phyloP scores from a whole-genome alignment of 192 early-diverging fungal genomes.

The Coemansia sp. region DNA sequence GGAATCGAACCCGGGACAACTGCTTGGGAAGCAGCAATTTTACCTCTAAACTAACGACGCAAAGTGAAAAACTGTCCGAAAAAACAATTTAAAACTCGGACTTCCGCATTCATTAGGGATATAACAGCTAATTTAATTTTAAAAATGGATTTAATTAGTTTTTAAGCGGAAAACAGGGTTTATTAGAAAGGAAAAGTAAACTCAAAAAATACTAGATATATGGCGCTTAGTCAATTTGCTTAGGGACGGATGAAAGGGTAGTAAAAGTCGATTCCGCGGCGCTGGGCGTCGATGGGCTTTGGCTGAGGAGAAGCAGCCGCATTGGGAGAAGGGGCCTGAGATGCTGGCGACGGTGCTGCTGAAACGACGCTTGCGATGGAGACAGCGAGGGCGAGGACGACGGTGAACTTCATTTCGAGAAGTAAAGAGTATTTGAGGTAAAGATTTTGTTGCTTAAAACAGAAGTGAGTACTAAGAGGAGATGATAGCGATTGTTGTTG shows the following conservation, averaged over 20 bases:
- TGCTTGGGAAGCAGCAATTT: slow-evolving; percentile 80
- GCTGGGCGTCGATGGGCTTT: not conserved
- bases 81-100: not conserved
- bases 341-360: not conserved
- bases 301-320: not conserved
- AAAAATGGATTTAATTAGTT: too few relatives aligned
- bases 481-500: not conserved
- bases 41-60: slow-evolving; percentile 69
- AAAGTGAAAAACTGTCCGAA: not conserved
- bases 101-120: not conserved
- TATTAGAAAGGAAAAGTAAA: too few relatives aligned
- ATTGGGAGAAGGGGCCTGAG: not conserved
- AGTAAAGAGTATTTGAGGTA: too few relatives aligned
- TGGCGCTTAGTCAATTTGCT: too few relatives aligned
- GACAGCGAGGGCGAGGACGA: not conserved
- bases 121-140: not conserved
- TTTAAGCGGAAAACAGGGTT: too few relatives aligned
- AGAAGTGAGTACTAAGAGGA: not conserved
- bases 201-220: too few relatives aligned
- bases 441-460: too few relatives aligned
- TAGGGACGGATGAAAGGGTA: not conserved
- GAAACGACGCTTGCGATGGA: not conserved
- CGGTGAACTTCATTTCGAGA: not conserved
- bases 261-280: not conserved
- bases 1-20: slow-evolving; percentile 82